phyloP scores from a whole-genome alignment of 331 rosid genomes.

The Malus hybrid region DNA sequence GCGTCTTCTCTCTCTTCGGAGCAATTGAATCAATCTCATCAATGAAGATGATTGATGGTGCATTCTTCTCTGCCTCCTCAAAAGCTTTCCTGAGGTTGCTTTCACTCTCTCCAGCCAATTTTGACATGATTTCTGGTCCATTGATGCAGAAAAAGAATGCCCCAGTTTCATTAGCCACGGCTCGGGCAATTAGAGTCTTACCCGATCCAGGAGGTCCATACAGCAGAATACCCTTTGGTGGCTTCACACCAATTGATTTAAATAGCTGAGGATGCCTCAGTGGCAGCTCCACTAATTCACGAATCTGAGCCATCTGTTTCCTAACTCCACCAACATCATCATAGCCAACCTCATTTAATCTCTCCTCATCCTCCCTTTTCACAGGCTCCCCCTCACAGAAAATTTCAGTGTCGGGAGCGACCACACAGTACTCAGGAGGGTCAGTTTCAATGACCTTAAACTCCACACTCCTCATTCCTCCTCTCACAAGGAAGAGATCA shows the following conservation, averaged over 20 bases:
- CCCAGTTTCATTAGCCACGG: conserved; percentile 96
- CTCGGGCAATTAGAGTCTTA: conserved; percentile 82
- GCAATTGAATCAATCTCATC: conserved; percentile 97
- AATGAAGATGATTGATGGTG: conserved; percentile 88
- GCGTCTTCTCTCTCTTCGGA: conserved; percentile 94
- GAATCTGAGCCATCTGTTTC: conserved; percentile 95
- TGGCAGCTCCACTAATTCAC: conserved; percentile 84
- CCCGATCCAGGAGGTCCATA: conserved; percentile 96
- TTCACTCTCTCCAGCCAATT: conserved; percentile 91
- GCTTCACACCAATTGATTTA: conserved; percentile 93
- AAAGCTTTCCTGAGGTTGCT: conserved; percentile 96
- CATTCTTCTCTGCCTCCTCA: conserved; percentile 98
- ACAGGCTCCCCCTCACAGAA: conserved; percentile 94
- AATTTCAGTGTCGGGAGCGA: conserved; percentile 95
- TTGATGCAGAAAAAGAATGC: conserved; percentile 97
- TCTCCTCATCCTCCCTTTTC: conserved; percentile 81
- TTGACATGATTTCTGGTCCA: conserved; percentile 92
- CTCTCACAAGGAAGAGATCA: conserved; percentile 84
- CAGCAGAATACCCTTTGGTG: conserved; percentile 86
- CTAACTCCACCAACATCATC: conserved; percentile 97
- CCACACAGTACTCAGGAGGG: conserved; percentile 89
- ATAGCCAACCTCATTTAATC: conserved; percentile 90
- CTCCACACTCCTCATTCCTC: conserved; percentile 95
- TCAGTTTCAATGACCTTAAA: conserved; percentile 94
- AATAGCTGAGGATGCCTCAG: conserved; percentile 93